phyloP scores from a whole-genome alignment of 345 rosid genomes.

The Boechera stricta region DNA sequence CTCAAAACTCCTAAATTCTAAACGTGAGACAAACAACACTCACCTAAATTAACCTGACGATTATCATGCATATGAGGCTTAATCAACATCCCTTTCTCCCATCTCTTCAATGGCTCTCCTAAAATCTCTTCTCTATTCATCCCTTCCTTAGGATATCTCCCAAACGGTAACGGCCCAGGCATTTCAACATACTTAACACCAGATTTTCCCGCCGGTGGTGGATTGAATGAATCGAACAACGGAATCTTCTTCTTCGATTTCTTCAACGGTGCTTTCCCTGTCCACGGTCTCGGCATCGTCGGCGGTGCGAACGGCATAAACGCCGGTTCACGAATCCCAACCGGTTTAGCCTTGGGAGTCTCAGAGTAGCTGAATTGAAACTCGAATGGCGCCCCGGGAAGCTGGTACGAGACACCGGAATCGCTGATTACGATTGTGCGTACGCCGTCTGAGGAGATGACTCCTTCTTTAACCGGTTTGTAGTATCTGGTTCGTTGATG shows the following conservation, averaged over 20 bases:
- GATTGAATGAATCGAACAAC: slow-evolving; percentile 71
- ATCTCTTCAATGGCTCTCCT: slow-evolving; percentile 81
- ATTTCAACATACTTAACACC: slow-evolving; percentile 72
- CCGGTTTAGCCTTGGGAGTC: slow-evolving; percentile 77
- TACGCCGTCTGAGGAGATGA: slow-evolving; percentile 68
- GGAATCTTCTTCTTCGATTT: slow-evolving; percentile 79
- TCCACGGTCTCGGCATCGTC: slow-evolving; percentile 96
- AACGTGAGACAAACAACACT: slow-evolving; percentile 26
- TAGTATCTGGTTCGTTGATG: slow-evolving; percentile 72
- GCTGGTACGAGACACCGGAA: slow-evolving; percentile 82
- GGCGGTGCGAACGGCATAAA: slow-evolving; percentile 94
- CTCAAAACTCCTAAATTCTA: not conserved
- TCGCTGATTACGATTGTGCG: slow-evolving; percentile 76
- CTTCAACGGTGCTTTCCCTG: slow-evolving; percentile 95
- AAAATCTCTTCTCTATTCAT: slow-evolving; percentile 71
- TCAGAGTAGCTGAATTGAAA: slow-evolving; percentile 94
- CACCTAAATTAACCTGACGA: slow-evolving; percentile 92
- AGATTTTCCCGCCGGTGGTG: slow-evolving; percentile 63
- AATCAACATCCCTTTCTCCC: slow-evolving; percentile 79
- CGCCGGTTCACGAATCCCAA: slow-evolving; percentile 94
- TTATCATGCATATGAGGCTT: slow-evolving; percentile 74
- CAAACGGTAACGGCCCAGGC: slow-evolving; percentile 71
- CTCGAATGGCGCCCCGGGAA: slow-evolving; percentile 95
- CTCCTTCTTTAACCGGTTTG: slow-evolving; percentile 72
- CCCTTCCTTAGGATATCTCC: slow-evolving; percentile 70